Evolutionary conservation across 768 basidiomycete genomes (phyloP).

Genomic region (Lyophyllum shimeji): DNA sequence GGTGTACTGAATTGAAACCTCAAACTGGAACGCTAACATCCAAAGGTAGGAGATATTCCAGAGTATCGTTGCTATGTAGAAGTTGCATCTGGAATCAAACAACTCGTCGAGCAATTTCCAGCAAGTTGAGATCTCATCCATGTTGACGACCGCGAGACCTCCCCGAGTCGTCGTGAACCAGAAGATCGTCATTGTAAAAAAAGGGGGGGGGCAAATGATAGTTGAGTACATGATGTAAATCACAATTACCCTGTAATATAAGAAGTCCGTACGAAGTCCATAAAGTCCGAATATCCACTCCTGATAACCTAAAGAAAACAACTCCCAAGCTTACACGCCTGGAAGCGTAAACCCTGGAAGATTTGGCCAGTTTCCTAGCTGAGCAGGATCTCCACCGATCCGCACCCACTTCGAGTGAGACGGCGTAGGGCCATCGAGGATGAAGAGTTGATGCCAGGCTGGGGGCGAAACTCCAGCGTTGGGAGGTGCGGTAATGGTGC

Average conservation of each 20-base stretch:
- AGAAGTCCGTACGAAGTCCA: not conserved
- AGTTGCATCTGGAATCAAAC: too few relatives aligned
- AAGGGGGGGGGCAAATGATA: not conserved
- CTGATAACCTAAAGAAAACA: conserved; percentile 16
- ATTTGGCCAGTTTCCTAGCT: conserved; percentile 73
- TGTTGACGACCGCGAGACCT: not conserved
- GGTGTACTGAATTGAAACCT: too few relatives aligned
- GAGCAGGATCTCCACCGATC: conserved; percentile 73
- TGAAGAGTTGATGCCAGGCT: conserved; percentile 74
- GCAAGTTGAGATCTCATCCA: too few relatives aligned
- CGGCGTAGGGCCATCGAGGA: conserved; percentile 78
- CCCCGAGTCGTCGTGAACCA: not conserved
- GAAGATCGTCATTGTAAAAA: not conserved
- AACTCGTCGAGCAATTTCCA: too few relatives aligned
- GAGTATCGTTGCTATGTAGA: too few relatives aligned
- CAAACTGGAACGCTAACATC: too few relatives aligned
- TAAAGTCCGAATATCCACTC: conserved; percentile 6
- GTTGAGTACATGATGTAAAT: not conserved
- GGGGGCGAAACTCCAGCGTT: conserved; percentile 68
- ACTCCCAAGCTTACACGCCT: conserved; percentile 42
- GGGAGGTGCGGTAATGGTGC: conserved; percentile 79
- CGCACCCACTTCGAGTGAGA: conserved; percentile 74
- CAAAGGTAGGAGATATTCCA: too few relatives aligned
- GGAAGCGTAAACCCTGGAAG: conserved; percentile 67
- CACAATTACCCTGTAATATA: not conserved